These are phyloP conservation scores for Effrenium voratum DNA, from an alignment of 73 alveolate genomes.

Conservation along the genomic window DNA sequence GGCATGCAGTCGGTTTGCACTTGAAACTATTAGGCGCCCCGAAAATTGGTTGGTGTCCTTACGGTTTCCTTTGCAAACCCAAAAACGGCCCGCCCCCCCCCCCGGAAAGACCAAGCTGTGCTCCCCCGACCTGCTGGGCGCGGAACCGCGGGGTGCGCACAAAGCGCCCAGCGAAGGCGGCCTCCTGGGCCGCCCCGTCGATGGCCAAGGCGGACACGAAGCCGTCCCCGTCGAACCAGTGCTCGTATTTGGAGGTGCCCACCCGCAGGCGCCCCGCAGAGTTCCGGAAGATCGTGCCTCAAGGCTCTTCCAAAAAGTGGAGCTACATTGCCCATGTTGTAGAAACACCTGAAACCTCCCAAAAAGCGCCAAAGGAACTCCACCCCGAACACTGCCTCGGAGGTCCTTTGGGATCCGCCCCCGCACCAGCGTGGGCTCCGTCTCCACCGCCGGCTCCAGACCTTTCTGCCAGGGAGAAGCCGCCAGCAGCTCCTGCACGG, in stretches of 20 bases:
- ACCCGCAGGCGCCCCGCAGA: constrained; percentile 54
- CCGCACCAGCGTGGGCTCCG: not conserved
- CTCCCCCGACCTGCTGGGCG: constrained; percentile 57
- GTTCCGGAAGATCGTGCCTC: constrained; percentile 57
- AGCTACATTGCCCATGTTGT: too few relatives aligned
- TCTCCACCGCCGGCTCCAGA: constrained; percentile 60
- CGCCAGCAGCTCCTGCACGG: constrained; percentile 3
- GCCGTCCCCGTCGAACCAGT: constrained; percentile 93
- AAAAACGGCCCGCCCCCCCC: not conserved
- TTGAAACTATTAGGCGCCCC: too few relatives aligned
- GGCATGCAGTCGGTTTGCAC: too few relatives aligned
- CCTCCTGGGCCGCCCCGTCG: constrained; percentile 23
- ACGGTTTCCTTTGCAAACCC: too few relatives aligned
- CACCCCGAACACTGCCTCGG: too few relatives aligned
- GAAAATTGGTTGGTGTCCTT: too few relatives aligned
- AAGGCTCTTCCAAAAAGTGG: not conserved
- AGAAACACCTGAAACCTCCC: too few relatives aligned
- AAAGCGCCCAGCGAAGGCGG: constrained; percentile 61
- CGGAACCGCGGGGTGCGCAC: constrained; percentile 37
- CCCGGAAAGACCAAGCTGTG: not conserved
- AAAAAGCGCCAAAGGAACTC: too few relatives aligned
- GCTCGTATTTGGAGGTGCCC: constrained; percentile 38
- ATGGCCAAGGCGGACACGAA: constrained; percentile 52
- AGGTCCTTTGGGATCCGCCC: not conserved
- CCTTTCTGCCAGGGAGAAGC: constrained; percentile 53